phyloP scores from a whole-genome alignment of 1,284 basidiomycete genomes.

The Austropuccinia psidii region DNA sequence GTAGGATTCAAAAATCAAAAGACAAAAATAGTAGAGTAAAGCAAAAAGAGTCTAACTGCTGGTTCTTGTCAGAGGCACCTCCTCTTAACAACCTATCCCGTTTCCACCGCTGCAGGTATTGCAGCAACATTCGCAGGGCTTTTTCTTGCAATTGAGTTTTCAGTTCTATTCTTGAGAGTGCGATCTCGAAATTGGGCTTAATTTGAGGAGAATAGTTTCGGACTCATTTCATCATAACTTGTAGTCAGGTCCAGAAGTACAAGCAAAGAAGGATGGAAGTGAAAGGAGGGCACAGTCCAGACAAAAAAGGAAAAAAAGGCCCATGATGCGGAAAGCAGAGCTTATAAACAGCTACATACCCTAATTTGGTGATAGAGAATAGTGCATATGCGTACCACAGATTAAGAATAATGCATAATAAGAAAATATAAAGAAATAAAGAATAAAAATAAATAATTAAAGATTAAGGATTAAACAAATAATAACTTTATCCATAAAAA shows the following conservation, averaged over 20 bases:
- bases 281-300: too few species aligned
- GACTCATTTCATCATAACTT: constrained; percentile 78
- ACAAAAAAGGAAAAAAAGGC: too few species aligned
- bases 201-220: constrained; percentile 79
- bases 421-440: too few species aligned
- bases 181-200: constrained; percentile 60
- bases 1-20: constrained; percentile 6
- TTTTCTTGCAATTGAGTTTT: constrained; percentile 56
- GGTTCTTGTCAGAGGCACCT: constrained; percentile 41
- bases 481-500: too few species aligned
- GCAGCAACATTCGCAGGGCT: constrained; percentile 62
- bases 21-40: constrained; percentile 14
- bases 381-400: too few species aligned
- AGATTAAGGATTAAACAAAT: too few species aligned
- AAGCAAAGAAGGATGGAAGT: constrained; percentile 35
- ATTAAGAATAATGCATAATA: too few species aligned
- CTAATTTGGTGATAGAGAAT: too few species aligned
- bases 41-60: constrained; percentile 48
- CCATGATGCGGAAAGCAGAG: too few species aligned
- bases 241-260: constrained; percentile 52
- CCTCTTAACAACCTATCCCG: constrained; percentile 41
- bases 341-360: too few species aligned
- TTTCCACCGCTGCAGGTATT: constrained; percentile 57
- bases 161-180: constrained; percentile 62
- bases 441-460: too few species aligned